These are phyloP conservation scores for Tricholoma hemisulphureum DNA, from an alignment of 768 basidiomycete species.

Conservation along the genomic window DNA sequence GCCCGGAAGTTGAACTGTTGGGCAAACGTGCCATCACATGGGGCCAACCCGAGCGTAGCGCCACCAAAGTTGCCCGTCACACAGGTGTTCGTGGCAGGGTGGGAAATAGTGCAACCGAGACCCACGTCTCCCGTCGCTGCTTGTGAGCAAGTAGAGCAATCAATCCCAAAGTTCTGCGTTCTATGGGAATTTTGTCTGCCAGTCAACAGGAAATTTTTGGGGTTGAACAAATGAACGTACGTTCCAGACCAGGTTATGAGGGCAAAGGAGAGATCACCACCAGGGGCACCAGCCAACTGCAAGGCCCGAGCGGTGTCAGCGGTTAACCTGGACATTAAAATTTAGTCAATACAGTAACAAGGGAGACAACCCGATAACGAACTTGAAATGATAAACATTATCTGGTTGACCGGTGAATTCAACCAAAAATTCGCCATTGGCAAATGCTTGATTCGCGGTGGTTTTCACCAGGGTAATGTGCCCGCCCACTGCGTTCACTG, in stretches of 20 bases:
- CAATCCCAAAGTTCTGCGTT: constrained; percentile 5
- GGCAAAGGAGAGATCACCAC: constrained; percentile 2
- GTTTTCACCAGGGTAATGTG: constrained; percentile 1
- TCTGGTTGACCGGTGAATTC: constrained; percentile 3
- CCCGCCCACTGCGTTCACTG: constrained; percentile 5
- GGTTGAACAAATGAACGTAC: neutral
- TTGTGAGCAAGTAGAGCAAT: neutral
- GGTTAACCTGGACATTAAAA: neutral
- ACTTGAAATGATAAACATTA: constrained; percentile 7
- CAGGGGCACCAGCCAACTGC: neutral
- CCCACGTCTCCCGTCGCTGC: neutral
- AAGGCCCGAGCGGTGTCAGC: constrained; percentile 4
- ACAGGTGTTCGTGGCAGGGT: constrained; percentile 3
- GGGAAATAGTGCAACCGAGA: neutral
- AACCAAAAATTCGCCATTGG: constrained; percentile 6
- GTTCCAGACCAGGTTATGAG: neutral
- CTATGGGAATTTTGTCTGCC: neutral
- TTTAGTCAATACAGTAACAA: neutral
- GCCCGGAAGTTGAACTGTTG: constrained; percentile 2
- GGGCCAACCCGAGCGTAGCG: neutral
- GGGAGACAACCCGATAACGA: neutral
- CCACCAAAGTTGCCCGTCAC: constrained; percentile 1
- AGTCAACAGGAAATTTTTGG: neutral
- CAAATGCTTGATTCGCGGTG: neutral
- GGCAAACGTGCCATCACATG: constrained; percentile 3